Evolutionary conservation across 2,329 filamentous ascomycete genomes (phyloP), one percentile per base, ranked within the genome.

Genomic region (Nothopassalora personata): DNA sequence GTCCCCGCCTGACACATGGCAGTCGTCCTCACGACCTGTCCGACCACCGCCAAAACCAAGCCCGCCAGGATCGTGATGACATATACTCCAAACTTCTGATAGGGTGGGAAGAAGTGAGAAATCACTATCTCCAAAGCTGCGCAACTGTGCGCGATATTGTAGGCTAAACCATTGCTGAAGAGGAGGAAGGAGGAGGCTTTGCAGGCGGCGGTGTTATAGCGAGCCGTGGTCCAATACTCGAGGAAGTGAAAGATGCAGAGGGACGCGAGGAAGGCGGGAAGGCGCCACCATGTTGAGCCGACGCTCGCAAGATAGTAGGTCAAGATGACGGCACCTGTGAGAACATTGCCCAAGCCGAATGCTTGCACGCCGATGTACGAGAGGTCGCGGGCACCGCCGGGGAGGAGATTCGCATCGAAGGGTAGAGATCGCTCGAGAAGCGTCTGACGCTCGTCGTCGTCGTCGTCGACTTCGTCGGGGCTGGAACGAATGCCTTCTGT

Each of bases 221-320:
- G 79, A 8, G 93, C 92, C 0, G 93, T 97, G 33, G 87, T 90
- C 81, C 86, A 96, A 80, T 92, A 99, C 76, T 99, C 94, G 74
- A 97, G 86, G 76, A 96, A 97, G 79, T 99, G 94, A 77, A 97
- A 97, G 31, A 88, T 68, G 28, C 87, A 83, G 51, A 97, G 86
- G 13, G 85, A 79, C 54, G 78, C 77, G 51, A 88, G 70, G 77
- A 93, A 93, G 72, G 83, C 79, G 8, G 81, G 79, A 0, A 83
- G 72, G 23, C 85, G 79, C 85, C 85, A 88, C 63, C 59, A 65
- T 5, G 46, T 74, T 67, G 28, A 56, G 39, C 18, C 4, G 9
- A 48, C 62, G 28, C 30, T 36, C 31, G 62, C 33, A n/a, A 71
- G 55, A 45, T 64, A 68, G 48, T 62, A 43, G n/a, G 63, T 64